Conservation (phyloP, 2,329 filamentous ascomycete species). For the Sclerotinia minor region DNA sequence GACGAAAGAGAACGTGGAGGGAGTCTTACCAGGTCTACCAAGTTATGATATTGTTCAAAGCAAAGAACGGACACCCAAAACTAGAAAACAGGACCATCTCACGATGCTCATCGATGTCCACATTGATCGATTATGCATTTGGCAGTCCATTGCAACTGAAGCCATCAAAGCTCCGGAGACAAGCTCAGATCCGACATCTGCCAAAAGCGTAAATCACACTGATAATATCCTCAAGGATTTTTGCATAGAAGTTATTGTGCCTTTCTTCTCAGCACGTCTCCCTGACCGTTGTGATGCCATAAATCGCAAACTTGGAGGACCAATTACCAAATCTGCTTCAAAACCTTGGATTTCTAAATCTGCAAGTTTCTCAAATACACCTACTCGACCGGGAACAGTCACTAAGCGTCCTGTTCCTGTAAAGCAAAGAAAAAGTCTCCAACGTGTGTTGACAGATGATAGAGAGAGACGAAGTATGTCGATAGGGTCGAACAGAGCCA, state of each 20-base stretch:
- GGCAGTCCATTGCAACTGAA: slow-evolving; percentile 73
- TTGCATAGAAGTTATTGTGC: slow-evolving; percentile 76
- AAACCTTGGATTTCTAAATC: slow-evolving; percentile 52
- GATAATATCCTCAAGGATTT: slow-evolving; percentile 71
- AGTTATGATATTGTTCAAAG: slow-evolving; percentile 30
- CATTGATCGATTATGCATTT: slow-evolving; percentile 77
- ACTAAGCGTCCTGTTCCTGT: slow-evolving; percentile 50
- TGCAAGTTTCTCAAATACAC: slow-evolving; percentile 44
- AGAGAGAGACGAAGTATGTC: slow-evolving; percentile 54
- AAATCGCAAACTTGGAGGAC: slow-evolving; percentile 75
- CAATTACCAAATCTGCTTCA: slow-evolving; percentile 58
- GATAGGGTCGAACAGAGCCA: slow-evolving; percentile 56
- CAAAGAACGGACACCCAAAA: slow-evolving; percentile 36
- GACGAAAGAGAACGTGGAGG: slow-evolving; percentile 41
- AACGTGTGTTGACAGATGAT: slow-evolving; percentile 63
- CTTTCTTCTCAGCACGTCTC: slow-evolving; percentile 77
- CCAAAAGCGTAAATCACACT: slow-evolving; percentile 31
- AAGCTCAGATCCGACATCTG: slow-evolving; percentile 38
- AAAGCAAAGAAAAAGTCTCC: slow-evolving; percentile 54
- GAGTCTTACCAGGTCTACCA: slow-evolving; percentile 38
- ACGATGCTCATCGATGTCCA: slow-evolving; percentile 68
- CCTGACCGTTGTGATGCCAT: slow-evolving; percentile 69
- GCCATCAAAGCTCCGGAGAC: slow-evolving; percentile 46
- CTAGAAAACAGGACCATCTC: slow-evolving; percentile 55
- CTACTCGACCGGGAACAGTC: slow-evolving; percentile 53